Evolutionary conservation across 352 stramenopile genomes (phyloP), one percentile per base, ranked within the genome.

Genomic region (Globisporangium nagaii): DNA sequence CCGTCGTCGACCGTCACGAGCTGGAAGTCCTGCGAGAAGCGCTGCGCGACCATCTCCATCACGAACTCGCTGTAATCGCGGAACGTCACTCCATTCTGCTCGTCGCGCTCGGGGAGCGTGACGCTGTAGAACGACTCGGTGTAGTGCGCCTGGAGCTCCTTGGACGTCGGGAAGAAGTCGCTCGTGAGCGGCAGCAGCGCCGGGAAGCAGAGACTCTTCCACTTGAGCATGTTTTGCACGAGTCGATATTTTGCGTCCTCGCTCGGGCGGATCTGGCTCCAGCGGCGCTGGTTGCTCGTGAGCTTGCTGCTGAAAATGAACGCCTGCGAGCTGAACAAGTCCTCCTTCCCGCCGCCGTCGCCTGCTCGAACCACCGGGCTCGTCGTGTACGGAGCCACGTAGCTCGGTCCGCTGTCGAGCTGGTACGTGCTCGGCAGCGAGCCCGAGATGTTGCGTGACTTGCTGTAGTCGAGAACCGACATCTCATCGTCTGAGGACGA

Each of bases 141-240:
- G 58, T 94, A 96, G 59, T 90, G 79, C 12, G 73, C 71, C 62
- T 90, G 68, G 17, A 95, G 65, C 60, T 96, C 85, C 49, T 90
- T 86, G 4, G 71, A 52, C 0, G 71, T 70, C 3, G 90, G 90
- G 27, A 96, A 79, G 56, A 88, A 97, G 58, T 97, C 90, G 25
- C 85, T 97, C 11, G 89, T 94, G 12, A 97, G 73, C 20, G 92
- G 92, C 24, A 98, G 73, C 56, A 99, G 88, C 5, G 96, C 97
- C 6, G 97, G 97, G 58, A 98, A 96, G 39, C 84, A 96, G 20
- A 99, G 67, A 60, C 85, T 97, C 56, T 98, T 98, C 96, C 96
- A 99, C 62, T 98, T 98, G 12, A 97, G 86, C 13, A 96, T 85
- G 53, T 93, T 90, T 59, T 90, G 79, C 17, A 86, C 73, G 20